Evolutionary conservation across 2,329 filamentous ascomycete genomes (phyloP), one percentile per base, ranked within the genome.

Genomic region (Botryotinia narcissicola): DNA sequence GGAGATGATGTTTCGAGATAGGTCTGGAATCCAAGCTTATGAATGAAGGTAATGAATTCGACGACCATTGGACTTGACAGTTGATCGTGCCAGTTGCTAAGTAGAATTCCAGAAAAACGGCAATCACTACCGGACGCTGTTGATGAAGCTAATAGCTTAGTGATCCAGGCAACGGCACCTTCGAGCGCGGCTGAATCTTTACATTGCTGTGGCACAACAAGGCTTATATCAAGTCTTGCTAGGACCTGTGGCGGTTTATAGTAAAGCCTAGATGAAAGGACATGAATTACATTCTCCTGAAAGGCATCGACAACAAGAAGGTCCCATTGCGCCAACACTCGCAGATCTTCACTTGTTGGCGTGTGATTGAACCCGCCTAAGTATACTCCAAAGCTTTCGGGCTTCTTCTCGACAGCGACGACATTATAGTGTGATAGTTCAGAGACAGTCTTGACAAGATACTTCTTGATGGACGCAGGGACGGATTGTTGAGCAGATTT

Each of bases 291-390:
- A 9, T 83, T 82, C 16, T 71, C 57, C 73, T 82, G 80, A 29
- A 82, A 78, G 3, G 84, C 84, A 75, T 86, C 83, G 20, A 85
- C 79, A 25, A 85, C 80, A 57, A 85, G 73, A n/a, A 85, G 74
- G 70, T 86, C 84, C 83, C 83, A 85, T 77, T 81, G 79, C 54
- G 79, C 72, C n/a, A 85, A 77, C 10, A 86, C 66, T n/a, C 74
- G 76, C 32, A 77, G 72, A 74, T 85, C 79, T 32, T 78, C 73
- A 25, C 73, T 69, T 5, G 80, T 82, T 9, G 80, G 79, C 7
- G 82, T 81, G 44, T 72, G 75, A 29, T 76, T 74, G 66, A 85
- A 84, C 40, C 75, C 74, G 22, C 84, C 84, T 10, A 85, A 79
- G 75, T 83, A 85, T 16, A 85, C 81, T 8, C 84, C 84, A 76